These are phyloP conservation scores for Coemansia asiatica DNA, from an alignment of 192 early-diverging fungal species.

Conservation along the genomic window DNA sequence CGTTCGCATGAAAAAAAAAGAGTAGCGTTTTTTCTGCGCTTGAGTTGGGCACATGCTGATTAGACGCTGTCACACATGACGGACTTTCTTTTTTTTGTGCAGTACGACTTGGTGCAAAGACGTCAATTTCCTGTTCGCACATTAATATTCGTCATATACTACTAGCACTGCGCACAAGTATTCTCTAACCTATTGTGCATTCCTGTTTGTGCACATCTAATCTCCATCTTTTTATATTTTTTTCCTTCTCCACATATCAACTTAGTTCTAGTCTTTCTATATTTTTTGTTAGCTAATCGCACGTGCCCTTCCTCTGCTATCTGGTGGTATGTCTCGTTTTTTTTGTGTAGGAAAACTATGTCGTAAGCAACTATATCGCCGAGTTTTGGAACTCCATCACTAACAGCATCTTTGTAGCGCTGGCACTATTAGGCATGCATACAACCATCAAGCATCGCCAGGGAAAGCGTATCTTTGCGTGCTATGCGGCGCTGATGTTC, in stretches of 20 bases:
- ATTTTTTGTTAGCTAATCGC: not conserved
- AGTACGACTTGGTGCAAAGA: too few relatives aligned
- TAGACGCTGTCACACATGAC: too few relatives aligned
- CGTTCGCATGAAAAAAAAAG: too few relatives aligned
- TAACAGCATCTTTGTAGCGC: conserved; percentile 61
- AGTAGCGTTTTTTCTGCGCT: too few relatives aligned
- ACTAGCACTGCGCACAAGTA: too few relatives aligned
- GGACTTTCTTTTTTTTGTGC: too few relatives aligned
- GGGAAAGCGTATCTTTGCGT: conserved; percentile 54
- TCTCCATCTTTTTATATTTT: not conserved
- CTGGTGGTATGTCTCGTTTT: conserved; percentile 1
- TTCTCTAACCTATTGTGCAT: too few relatives aligned
- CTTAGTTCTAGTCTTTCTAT: too few relatives aligned
- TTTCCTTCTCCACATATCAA: not conserved
- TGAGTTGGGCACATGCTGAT: too few relatives aligned
- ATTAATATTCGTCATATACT: too few relatives aligned
- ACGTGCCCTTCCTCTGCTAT: not conserved
- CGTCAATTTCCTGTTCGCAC: too few relatives aligned
- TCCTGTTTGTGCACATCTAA: too few relatives aligned
- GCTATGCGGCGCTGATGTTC: conserved; percentile 55
- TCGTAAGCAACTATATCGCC: conserved; percentile 62
- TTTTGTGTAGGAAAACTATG: conserved; percentile 64
- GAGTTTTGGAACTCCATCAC: conserved; percentile 73
- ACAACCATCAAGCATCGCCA: conserved; percentile 49
- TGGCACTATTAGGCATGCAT: conserved; percentile 60